Evolutionary conservation across 148 eudicot genomes (phyloP).

Genomic region (Vaccinium corymbosum): DNA sequence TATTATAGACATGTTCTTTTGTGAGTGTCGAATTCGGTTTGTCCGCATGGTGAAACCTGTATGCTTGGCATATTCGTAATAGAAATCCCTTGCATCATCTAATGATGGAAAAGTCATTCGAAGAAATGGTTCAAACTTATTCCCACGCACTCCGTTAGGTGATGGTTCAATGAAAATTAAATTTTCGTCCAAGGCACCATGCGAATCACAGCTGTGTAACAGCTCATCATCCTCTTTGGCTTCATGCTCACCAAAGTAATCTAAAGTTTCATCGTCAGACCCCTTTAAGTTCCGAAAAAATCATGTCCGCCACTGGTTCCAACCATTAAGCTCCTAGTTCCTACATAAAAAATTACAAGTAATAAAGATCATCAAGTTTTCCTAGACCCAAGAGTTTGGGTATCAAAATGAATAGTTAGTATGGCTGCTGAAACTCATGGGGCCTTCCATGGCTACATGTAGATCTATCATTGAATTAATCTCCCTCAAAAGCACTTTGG

Average conservation of each 20-base stretch:
- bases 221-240: constrained; percentile 13
- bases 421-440: neutral
- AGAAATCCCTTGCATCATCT: constrained; percentile 11
- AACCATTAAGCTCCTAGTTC: constrained; percentile 7
- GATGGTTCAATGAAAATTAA: neutral
- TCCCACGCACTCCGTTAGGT: neutral
- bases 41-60: constrained; percentile 12
- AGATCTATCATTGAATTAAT: neutral
- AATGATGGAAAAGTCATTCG: constrained; percentile 10
- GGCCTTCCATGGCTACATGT: neutral
- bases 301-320: constrained; percentile 5
- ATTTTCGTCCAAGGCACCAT: neutral
- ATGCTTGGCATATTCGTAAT: constrained; percentile 13
- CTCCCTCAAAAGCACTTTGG: neutral
- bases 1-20: constrained; percentile 11
- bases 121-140: neutral
- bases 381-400: neutral
- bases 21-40: constrained; percentile 9
- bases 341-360: constrained; percentile 3
- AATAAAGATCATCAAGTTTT: neutral
- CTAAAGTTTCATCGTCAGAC: neutral
- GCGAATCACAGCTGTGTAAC: neutral
- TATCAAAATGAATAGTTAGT: neutral
- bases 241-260: constrained; percentile 7
- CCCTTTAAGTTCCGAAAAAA: neutral